phyloP scores from a whole-genome alignment of 2,329 filamentous ascomycete species.

The Epichloe gansuensis region DNA sequence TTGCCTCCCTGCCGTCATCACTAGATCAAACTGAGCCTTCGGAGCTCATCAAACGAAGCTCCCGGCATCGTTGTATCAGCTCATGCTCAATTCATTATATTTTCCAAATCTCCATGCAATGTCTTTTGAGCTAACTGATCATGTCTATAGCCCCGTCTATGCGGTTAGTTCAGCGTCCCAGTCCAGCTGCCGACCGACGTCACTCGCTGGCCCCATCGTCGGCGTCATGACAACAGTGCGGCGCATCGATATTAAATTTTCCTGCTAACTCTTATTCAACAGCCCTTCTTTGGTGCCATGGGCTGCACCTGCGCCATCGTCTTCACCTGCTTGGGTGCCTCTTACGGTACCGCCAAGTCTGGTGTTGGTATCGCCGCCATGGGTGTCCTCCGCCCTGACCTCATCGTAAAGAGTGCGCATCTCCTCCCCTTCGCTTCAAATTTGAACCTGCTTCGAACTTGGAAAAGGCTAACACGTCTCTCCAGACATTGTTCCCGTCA shows the following conservation, averaged over 20 bases:
- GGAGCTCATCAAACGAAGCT: conserved; percentile 19
- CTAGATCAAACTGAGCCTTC: conserved; percentile 12
- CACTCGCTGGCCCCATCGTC: conserved; percentile 12
- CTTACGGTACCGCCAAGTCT: conserved; percentile 98
- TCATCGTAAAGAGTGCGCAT: conserved; percentile 95
- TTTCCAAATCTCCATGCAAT: conserved; percentile 3
- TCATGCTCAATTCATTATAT: neutral
- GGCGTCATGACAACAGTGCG: conserved; percentile 11
- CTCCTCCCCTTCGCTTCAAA: neutral
- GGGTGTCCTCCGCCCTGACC: conserved; percentile 93
- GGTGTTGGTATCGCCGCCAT: conserved; percentile 97
- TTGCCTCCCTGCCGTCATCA: conserved; percentile 18
- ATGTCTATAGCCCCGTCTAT: conserved; percentile 72
- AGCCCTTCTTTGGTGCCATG: conserved; percentile 94
- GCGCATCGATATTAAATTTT: conserved; percentile 9
- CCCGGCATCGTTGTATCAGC: conserved; percentile 12
- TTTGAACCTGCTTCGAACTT: neutral
- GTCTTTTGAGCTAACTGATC: conserved; percentile 29
- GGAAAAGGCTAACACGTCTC: conserved; percentile 9
- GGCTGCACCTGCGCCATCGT: conserved; percentile 95
- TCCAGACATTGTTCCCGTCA: conserved; percentile 94
- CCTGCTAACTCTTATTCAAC: conserved; percentile 22
- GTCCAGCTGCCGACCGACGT: conserved; percentile 19
- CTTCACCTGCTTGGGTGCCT: conserved; percentile 92
- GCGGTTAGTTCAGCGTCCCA: conserved; percentile 62